phyloP scores from a whole-genome alignment of 2,329 filamentous ascomycete genomes.

The Stagonosporopsis cucurbitacearum region DNA sequence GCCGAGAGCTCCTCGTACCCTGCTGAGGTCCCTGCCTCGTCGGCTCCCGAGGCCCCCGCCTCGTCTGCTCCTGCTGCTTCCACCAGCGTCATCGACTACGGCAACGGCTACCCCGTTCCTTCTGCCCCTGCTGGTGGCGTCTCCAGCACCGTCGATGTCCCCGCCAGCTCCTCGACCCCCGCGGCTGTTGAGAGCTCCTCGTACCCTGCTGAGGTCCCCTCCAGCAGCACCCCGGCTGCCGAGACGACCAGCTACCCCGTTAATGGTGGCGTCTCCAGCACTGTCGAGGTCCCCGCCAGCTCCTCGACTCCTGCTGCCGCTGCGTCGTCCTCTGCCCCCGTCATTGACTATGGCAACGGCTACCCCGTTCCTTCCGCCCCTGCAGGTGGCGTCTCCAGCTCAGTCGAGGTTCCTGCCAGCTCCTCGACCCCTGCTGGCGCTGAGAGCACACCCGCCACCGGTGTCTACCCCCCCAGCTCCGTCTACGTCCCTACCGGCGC shows the following conservation, averaged over 20 bases:
- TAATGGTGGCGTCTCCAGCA: slow-evolving; percentile 10
- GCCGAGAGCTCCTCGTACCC: slow-evolving; percentile 17
- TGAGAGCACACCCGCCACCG: slow-evolving; percentile 28
- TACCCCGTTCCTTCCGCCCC: slow-evolving; percentile 11
- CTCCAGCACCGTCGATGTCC: slow-evolving; percentile 10
- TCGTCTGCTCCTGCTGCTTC: slow-evolving; percentile 17
- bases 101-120: slow-evolving; percentile 16
- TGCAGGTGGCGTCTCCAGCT: slow-evolving; percentile 3
- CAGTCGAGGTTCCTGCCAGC: slow-evolving; percentile 3
- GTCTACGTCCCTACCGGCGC: slow-evolving; percentile 12
- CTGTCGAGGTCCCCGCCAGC: background rate
- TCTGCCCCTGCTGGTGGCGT: slow-evolving; percentile 15
- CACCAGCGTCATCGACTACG: slow-evolving; percentile 14
- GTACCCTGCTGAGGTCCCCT: background rate
- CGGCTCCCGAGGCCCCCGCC: slow-evolving; percentile 10
- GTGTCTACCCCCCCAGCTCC: slow-evolving; percentile 15
- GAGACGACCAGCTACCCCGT: slow-evolving; percentile 9
- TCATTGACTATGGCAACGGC: slow-evolving; percentile 11
- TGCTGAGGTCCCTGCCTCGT: slow-evolving; percentile 6
- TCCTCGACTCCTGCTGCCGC: slow-evolving; percentile 13
- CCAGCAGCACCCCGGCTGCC: slow-evolving; percentile 15
- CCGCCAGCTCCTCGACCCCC: slow-evolving; percentile 3
- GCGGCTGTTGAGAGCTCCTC: slow-evolving; percentile 9
- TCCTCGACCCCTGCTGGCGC: slow-evolving; percentile 15
- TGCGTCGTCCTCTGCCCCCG: background rate